phyloP scores from a whole-genome alignment of 352 stramenopile genomes.

The Phytophthora quininea region DNA sequence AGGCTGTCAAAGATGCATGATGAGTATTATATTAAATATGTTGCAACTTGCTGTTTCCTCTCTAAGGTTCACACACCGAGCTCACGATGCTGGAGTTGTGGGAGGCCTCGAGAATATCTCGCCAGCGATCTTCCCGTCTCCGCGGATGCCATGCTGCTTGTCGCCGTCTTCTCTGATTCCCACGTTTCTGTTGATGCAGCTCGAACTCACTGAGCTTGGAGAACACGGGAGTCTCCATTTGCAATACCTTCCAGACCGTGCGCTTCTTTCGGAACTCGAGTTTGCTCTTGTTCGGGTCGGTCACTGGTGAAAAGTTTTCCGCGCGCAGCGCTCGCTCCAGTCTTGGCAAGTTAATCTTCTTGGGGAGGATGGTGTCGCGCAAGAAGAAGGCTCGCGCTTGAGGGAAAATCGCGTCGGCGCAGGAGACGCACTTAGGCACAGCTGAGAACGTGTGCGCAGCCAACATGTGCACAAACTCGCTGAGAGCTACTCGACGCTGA shows the following conservation, averaged over 20 bases:
- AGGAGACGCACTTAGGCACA: slow-evolving; percentile 74
- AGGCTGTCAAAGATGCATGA: too few relatives aligned
- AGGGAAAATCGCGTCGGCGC: slow-evolving; percentile 60
- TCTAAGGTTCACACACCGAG: slow-evolving; percentile 11
- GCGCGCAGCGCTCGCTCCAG: slow-evolving; percentile 43
- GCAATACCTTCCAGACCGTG: slow-evolving; percentile 64
- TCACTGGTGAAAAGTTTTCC: slow-evolving; percentile 63
- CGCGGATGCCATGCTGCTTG: slow-evolving; percentile 4
- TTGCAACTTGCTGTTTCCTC: too few relatives aligned
- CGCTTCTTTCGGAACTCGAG: slow-evolving; percentile 73
- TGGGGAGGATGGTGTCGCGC: slow-evolving; percentile 23
- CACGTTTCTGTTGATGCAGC: slow-evolving; percentile 21
- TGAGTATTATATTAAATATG: too few relatives aligned
- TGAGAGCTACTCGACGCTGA: slow-evolving; percentile 51
- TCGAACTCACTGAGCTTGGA: slow-evolving; percentile 48
- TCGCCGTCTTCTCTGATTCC: slow-evolving; percentile 7
- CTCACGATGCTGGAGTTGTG: slow-evolving; percentile 4
- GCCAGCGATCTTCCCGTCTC: slow-evolving; percentile 17
- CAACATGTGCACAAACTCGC: slow-evolving; percentile 65
- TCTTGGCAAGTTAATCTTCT: slow-evolving; percentile 31
- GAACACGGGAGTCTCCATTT: slow-evolving; percentile 68
- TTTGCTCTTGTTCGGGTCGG: slow-evolving; percentile 77
- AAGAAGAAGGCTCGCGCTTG: slow-evolving; percentile 75
- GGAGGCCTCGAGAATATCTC: slow-evolving; percentile 7
- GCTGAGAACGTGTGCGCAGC: slow-evolving; percentile 76